Evolutionary conservation across 768 basidiomycete species (phyloP).

Genomic region (Solioccasus polychromus): DNA sequence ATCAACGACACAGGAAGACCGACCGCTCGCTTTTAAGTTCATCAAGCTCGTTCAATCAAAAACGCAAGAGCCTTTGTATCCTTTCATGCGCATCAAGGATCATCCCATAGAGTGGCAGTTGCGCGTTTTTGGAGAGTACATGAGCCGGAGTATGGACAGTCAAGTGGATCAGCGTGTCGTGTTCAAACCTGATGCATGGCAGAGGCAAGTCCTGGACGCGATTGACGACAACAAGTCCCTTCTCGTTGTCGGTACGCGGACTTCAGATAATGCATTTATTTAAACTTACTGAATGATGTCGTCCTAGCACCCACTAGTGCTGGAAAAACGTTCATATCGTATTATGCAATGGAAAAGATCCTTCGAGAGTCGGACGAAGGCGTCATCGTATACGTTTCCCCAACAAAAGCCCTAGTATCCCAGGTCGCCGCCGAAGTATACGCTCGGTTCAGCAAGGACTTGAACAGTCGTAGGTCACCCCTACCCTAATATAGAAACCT

Average conservation of each 20-base stretch:
- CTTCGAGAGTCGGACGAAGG: conserved; percentile 62
- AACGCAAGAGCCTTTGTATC: conserved; percentile 36
- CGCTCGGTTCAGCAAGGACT: conserved; percentile 59
- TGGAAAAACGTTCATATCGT: conserved; percentile 77
- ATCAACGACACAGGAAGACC: conserved; percentile 20
- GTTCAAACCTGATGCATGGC: conserved; percentile 73
- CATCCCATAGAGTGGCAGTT: conserved; percentile 65
- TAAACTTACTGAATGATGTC: background rate
- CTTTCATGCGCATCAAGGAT: conserved; percentile 56
- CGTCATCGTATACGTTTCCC: conserved; percentile 69
- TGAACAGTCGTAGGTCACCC: conserved; percentile 40
- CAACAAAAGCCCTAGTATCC: conserved; percentile 70
- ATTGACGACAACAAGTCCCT: conserved; percentile 58
- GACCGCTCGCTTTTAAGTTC: conserved; percentile 47
- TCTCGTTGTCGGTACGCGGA: conserved; percentile 56
- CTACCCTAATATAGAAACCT: background rate
- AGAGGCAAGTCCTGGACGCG: conserved; percentile 59
- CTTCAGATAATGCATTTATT: background rate
- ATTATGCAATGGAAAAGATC: conserved; percentile 73
- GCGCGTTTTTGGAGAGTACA: conserved; percentile 64
- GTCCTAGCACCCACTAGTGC: conserved; percentile 62
- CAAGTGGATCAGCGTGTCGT: conserved; percentile 52
- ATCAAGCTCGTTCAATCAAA: conserved; percentile 52
- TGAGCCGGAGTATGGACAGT: conserved; percentile 73
- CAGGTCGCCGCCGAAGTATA: conserved; percentile 76